These are phyloP conservation scores for Chaetoscypha palmicola DNA, from an alignment of 2,329 filamentous ascomycete genomes.

Conservation along the genomic window DNA sequence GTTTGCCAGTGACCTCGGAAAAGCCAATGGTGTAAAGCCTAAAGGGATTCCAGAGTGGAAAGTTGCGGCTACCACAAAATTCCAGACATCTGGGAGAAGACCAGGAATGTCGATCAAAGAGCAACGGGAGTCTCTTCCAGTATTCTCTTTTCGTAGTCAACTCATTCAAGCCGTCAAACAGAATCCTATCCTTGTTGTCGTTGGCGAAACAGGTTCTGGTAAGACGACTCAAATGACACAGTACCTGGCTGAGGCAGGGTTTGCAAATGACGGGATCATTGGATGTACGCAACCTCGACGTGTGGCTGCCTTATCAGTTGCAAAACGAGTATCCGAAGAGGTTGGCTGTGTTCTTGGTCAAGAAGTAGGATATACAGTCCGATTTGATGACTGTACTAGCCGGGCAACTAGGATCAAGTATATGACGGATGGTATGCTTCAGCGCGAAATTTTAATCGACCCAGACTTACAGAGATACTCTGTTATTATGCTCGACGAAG, in stretches of 20 bases:
- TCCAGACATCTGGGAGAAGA: slow-evolving; percentile 74
- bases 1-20: slow-evolving; percentile 81
- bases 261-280: slow-evolving; percentile 78
- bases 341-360: slow-evolving; percentile 84
- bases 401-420: slow-evolving; percentile 92
- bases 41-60: slow-evolving; percentile 90
- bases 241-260: slow-evolving; percentile 82
- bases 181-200: slow-evolving; percentile 66
- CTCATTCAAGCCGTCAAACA: slow-evolving; percentile 79
- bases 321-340: slow-evolving; percentile 92
- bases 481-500: slow-evolving; percentile 96
- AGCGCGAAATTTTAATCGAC: slow-evolving; percentile 90
- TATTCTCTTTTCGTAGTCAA: slow-evolving; percentile 80
- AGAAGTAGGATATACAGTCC: slow-evolving; percentile 94
- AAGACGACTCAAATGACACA: slow-evolving; percentile 72
- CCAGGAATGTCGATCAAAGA: slow-evolving; percentile 92
- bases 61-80: slow-evolving; percentile 68
- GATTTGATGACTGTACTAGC: slow-evolving; percentile 91
- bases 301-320: slow-evolving; percentile 95
- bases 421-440: slow-evolving; percentile 98
- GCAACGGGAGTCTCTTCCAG: slow-evolving; percentile 81
- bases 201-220: slow-evolving; percentile 37
- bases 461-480: slow-evolving; percentile 84
- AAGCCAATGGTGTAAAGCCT: slow-evolving; percentile 51
- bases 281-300: slow-evolving; percentile 95